Evolutionary conservation across 208 protist genomes (phyloP), one percentile per base, ranked within the genome.

Genomic region (Crithidia brevicula): DNA sequence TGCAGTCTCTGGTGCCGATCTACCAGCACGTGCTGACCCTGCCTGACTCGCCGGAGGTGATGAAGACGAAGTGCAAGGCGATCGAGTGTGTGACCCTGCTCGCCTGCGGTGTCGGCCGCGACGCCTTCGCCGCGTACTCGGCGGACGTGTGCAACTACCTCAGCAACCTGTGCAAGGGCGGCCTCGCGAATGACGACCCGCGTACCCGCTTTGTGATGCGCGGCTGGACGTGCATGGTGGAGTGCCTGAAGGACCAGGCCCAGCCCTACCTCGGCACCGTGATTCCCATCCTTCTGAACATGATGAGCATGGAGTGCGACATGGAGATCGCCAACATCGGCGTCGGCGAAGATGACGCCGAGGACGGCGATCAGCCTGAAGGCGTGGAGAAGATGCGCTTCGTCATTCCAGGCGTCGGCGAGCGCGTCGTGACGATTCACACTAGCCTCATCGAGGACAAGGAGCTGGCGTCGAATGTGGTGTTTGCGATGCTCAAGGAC

Each of bases 171-270:
- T 84, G 72, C 53, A 56, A 74, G 25, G 52, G 53, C 27, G 82
- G 79, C 11, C 60, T 88, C 18, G 67, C 76, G 15, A 88, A 84
- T 27, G 84, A 93, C 53, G 92, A 95, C 59, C 82, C 75, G 43
- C 80, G 87, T 31, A 77, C 82, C 18, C 86, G 85, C 20, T 93
- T 86, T 53, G 80, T 95, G 46, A 77, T 95, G 66, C 92, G 92
- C 40, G 92, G 89, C 5, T 96, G 89, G 89, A 92, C 87, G 1
- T 95, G 89, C 74, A 96, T 96, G 92, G 83, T 89, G 51, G 88
- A 96, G 65, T 95, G 88, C 62, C 81, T 96, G 22, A 75, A 81
- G 54, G 82, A 81, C 28, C 82, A 89, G 46, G 80, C 88, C 2
- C 61, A 83, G 51, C 89, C 89, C 5, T 96, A 96, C 64, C 66